Percentiles rank a stretch among this genome's conserved stretches.
phyloP scores from a whole-genome alignment of 192 early-diverging fungal genomes.

The Coemansia sp. region DNA sequence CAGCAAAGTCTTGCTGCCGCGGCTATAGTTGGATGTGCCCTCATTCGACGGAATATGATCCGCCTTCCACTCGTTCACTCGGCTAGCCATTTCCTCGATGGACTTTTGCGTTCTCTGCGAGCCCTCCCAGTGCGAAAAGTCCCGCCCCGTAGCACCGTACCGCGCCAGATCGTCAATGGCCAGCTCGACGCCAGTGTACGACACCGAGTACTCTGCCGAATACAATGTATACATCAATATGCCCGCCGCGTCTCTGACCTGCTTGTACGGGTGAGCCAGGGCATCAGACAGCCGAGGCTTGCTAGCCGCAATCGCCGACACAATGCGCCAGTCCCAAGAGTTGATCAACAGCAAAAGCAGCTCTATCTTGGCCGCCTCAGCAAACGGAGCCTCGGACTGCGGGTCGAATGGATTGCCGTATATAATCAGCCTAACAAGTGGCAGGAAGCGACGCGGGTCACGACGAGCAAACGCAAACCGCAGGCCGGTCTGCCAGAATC shows the following conservation, averaged over 20 bases:
- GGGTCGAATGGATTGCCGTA: constrained; percentile 66
- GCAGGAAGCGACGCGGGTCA: constrained; percentile 80
- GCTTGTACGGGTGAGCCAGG: constrained; percentile 84
- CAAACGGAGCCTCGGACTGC: constrained; percentile 79
- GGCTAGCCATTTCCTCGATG: constrained; percentile 27
- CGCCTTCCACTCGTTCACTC: constrained; percentile 37
- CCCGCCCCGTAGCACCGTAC: constrained; percentile 46
- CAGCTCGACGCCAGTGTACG: constrained; percentile 51
- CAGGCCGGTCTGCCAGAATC: constrained; percentile 76
- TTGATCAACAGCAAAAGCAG: constrained; percentile 65
- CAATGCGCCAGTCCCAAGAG: constrained; percentile 73
- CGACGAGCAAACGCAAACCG: constrained; percentile 65
- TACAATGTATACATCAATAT: constrained; percentile 69
- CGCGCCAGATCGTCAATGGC: constrained; percentile 50
- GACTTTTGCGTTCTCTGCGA: constrained; percentile 31
- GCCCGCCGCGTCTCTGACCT: constrained; percentile 82
- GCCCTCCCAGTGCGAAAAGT: constrained; percentile 53
- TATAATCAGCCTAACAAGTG: constrained; percentile 72
- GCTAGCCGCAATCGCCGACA: constrained; percentile 38
- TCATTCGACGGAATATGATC: constrained; percentile 49
- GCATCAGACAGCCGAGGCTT: constrained; percentile 44
- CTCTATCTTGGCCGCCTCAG: constrained; percentile 80
- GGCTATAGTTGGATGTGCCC: constrained; percentile 51
- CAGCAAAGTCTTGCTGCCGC: constrained; percentile 54
- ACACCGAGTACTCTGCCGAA: constrained; percentile 65